Evolutionary conservation across 257 asterid species (phyloP), one percentile per base, ranked within the genome.

Genomic region (Capsicum pubescens): DNA sequence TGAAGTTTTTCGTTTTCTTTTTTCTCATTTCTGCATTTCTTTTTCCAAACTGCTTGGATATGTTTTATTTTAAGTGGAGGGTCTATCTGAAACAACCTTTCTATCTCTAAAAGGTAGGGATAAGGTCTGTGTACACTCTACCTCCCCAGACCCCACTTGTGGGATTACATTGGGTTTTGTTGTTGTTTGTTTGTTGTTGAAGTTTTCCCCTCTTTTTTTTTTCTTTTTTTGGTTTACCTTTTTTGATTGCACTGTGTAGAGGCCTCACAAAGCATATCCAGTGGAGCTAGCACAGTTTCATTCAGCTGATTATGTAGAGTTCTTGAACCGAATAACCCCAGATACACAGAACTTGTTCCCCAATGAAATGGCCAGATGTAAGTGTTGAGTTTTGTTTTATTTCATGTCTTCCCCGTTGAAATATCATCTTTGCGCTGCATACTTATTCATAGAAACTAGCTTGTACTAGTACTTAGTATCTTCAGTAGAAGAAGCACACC

Each of bases 231-330:
- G 85, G 59, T 52, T 54, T 54, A 26, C 64, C 63, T 68, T 71
- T 54, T 44, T 39, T 54, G 19, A 10, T 68, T 68, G 85, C 50
- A 52, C 85, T 84, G 36, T 87, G 86, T 86, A 96, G 99, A 95
- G 99, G 93, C 99, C 99, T 85, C 98, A 97, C 87, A 95, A 95
- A 90, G 99, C 98, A 15, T 97, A 97, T 64, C 97, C 98, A 0
- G 95, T 91, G 87, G 99, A 97, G 97, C 87, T 97, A 86, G 98
- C 98, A 7, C 99, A 97, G 92, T 97, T 93, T 90, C 99, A 97
- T 88, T 91, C 99, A 3, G 94, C 98, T 12, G 98, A 97, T 86
- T 97, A 97, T 82, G 98, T 97, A 82, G 98, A 95, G 87, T 97
- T 97, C 86, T 87, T 97, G 90, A 95, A 95, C 85, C 86, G 98